Conservation (phyloP, 2,329 filamentous ascomycete species). For the Sphaerulina populicola region DNA sequence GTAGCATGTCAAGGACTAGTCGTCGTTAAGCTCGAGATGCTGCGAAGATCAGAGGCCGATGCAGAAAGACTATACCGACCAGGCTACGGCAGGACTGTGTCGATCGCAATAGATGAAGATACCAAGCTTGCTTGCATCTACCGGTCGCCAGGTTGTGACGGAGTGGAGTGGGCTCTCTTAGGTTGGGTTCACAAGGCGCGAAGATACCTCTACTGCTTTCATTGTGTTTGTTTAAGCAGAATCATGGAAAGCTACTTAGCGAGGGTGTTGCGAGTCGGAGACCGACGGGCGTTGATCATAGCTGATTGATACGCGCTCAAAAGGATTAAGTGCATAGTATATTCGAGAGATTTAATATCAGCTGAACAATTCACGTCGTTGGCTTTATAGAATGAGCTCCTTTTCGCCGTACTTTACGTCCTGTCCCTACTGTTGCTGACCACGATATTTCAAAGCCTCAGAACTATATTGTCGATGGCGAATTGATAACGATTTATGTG, state of each 20-base stretch:
- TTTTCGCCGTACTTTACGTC: too few species aligned
- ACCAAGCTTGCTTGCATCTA: slow-evolving; percentile 8
- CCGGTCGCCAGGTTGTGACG: slow-evolving; percentile 11
- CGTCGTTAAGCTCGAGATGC: slow-evolving; percentile 22
- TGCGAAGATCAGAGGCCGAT: slow-evolving; percentile 2
- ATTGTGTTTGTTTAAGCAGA: slow-evolving; percentile 19
- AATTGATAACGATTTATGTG: too few species aligned
- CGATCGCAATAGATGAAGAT: slow-evolving; percentile 13
- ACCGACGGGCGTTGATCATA: slow-evolving; percentile 19
- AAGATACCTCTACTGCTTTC: slow-evolving; percentile 26
- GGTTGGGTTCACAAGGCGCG: slow-evolving; percentile 11
- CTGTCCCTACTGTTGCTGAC: too few species aligned
- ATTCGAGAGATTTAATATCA: slow-evolving; percentile 14
- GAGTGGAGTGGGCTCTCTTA: slow-evolving; percentile 10
- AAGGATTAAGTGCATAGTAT: slow-evolving; percentile 13
- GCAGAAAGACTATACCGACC: slow-evolving; percentile 7
- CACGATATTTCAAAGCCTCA: too few species aligned
- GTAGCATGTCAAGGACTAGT: slow-evolving; percentile 32
- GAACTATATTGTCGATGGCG: too few species aligned
- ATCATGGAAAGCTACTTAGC: slow-evolving; percentile 10
- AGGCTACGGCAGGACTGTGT: slow-evolving; percentile 18
- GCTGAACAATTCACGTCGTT: not conserved
- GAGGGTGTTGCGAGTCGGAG: slow-evolving; percentile 14
- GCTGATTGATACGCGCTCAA: slow-evolving; percentile 12
- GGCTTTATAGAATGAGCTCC: too few species aligned